phyloP scores from a whole-genome alignment of 148 eudicot species.

The Euryodendron excelsum region DNA sequence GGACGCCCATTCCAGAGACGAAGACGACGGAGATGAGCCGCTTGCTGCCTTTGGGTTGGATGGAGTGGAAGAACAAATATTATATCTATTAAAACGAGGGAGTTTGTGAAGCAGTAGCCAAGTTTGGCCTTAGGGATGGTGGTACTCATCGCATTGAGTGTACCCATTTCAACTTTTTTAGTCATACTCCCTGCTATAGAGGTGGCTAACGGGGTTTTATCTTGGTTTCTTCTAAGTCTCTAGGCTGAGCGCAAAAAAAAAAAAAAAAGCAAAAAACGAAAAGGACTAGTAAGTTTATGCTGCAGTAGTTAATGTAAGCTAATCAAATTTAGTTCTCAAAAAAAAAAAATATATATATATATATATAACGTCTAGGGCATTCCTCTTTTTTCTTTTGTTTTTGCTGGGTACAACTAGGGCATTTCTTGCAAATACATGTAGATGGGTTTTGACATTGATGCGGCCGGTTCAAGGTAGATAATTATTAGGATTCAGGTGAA shows the following conservation, averaged over 20 bases:
- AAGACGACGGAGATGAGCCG: slow-evolving; percentile 11
- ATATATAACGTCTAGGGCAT: too few species aligned
- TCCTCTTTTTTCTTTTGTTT: too few species aligned
- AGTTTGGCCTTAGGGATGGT: slow-evolving; percentile 28
- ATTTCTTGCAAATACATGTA: too few species aligned
- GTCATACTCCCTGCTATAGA: slow-evolving; percentile 10
- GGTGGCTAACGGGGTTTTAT: slow-evolving; percentile 14
- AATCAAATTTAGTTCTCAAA: too few species aligned
- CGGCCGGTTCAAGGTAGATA: too few species aligned
- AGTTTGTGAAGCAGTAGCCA: slow-evolving; percentile 25
- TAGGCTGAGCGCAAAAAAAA: background rate
- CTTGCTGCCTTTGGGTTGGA: slow-evolving; percentile 18
- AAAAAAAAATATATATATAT: too few species aligned
- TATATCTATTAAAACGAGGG: slow-evolving; percentile 22
- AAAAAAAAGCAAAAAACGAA: too few species aligned
- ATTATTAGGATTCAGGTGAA: too few species aligned
- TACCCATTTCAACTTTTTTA: slow-evolving; percentile 19
- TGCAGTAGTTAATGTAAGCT: too few species aligned
- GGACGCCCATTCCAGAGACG: slow-evolving; percentile 19
- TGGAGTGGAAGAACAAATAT: slow-evolving; percentile 29
- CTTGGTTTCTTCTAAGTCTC: background rate
- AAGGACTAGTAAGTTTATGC: background rate
- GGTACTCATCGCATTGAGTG: slow-evolving; percentile 16
- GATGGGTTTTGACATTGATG: too few species aligned
- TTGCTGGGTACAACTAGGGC: too few species aligned